Evolutionary conservation across 192 early-diverging fungal species (phyloP).

Genomic region (Pilaira anomala): DNA sequence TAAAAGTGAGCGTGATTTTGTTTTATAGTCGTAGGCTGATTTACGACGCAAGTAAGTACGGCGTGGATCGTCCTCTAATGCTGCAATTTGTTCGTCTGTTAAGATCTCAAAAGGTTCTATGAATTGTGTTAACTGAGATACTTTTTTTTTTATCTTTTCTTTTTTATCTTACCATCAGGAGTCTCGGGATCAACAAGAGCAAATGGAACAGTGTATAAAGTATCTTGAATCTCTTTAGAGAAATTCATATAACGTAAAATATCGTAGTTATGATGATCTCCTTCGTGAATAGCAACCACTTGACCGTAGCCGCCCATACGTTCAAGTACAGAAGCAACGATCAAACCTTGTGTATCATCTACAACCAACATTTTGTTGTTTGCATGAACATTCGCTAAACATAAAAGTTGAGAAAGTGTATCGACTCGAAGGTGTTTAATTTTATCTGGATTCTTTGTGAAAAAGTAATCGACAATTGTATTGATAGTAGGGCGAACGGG

Average conservation of each 20-base stretch:
- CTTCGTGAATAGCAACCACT: slow-evolving; percentile 72
- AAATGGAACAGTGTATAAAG: slow-evolving; percentile 71
- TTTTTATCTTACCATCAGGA: slow-evolving; percentile 58
- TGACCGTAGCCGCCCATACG: slow-evolving; percentile 66
- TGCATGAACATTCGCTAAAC: slow-evolving; percentile 77
- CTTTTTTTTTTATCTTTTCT: too few relatives aligned
- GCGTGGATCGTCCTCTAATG: slow-evolving; percentile 36
- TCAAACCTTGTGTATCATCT: slow-evolving; percentile 89
- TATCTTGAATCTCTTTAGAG: slow-evolving; percentile 43
- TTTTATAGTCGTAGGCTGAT: slow-evolving; percentile 46
- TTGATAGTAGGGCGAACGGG: slow-evolving; percentile 73
- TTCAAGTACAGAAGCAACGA: slow-evolving; percentile 78
- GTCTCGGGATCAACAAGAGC: slow-evolving; percentile 55
- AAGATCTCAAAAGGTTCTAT: slow-evolving; percentile 14
- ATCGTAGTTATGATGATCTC: slow-evolving; percentile 71
- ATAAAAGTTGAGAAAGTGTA: slow-evolving; percentile 88
- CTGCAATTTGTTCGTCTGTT: slow-evolving; percentile 15
- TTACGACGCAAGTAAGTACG: slow-evolving; percentile 51
- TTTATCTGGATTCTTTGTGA: slow-evolving; percentile 73
- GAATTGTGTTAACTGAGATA: not conserved
- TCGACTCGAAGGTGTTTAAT: slow-evolving; percentile 69
- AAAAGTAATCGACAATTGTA: slow-evolving; percentile 77
- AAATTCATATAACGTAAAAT: slow-evolving; percentile 78
- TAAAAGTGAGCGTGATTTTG: slow-evolving; percentile 50
- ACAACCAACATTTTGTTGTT: slow-evolving; percentile 69